A percentile compares a stretch with the other conserved stretches of the same genome.
These are phyloP conservation scores for Russula brevipes DNA, from an alignment of 768 basidiomycete genomes.

Conservation along the genomic window DNA sequence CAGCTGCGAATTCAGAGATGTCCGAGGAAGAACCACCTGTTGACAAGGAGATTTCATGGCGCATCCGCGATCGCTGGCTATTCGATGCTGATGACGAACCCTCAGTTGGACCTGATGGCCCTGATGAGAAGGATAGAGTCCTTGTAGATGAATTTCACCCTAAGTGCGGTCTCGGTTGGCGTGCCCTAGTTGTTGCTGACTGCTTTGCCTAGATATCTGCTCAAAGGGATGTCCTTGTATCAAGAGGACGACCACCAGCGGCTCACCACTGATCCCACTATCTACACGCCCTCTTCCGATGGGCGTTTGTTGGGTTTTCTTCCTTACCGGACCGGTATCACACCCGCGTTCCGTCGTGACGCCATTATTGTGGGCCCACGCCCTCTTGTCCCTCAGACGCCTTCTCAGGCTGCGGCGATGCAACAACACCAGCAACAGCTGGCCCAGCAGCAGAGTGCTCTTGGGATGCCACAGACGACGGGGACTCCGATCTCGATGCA, in stretches of 20 bases:
- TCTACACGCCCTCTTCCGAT: constrained; percentile 18
- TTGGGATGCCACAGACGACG: constrained; percentile 30
- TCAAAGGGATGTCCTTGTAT: constrained; percentile 26
- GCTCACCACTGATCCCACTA: constrained; percentile 24
- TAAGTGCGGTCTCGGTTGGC: constrained; percentile 33
- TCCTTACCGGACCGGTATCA: constrained; percentile 21
- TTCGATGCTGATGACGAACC: constrained; percentile 64
- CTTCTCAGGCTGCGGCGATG: constrained; percentile 21
- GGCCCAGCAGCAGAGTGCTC: constrained; percentile 10
- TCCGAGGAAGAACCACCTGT: constrained; percentile 29
- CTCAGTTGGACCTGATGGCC: constrained; percentile 48
- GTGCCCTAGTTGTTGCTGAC: background rate
- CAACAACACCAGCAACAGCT: constrained; percentile 21
- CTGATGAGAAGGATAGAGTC: constrained; percentile 63
- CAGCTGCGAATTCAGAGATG: constrained; percentile 18
- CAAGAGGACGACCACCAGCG: constrained; percentile 24
- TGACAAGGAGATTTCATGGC: constrained; percentile 40
- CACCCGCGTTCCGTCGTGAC: constrained; percentile 21
- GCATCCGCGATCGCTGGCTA: constrained; percentile 56
- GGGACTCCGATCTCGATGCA: constrained; percentile 56
- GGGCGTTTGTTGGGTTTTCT: constrained; percentile 17
- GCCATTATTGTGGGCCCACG: constrained; percentile 22
- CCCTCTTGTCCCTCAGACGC: constrained; percentile 18
- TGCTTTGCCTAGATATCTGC: constrained; percentile 42
- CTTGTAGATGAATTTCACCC: constrained; percentile 69